phyloP scores from a whole-genome alignment of 2,329 filamentous ascomycete species.

The Aurifilum marmelostoma region DNA sequence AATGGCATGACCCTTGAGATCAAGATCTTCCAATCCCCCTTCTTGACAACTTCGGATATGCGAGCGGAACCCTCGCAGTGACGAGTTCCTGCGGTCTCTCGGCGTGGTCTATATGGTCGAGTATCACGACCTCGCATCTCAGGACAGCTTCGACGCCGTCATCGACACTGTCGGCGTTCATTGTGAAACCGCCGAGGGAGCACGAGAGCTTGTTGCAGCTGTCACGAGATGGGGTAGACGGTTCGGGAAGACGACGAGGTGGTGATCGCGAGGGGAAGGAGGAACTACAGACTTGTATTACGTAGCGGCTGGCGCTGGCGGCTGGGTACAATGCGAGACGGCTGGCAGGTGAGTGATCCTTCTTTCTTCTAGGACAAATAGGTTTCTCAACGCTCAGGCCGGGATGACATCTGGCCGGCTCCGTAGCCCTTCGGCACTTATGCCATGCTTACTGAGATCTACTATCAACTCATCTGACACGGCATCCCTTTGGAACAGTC shows the following conservation, averaged over 20 bases:
- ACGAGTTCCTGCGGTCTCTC: too few species aligned
- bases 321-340: not conserved
- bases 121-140: too few species aligned
- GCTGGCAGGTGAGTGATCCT: not conserved
- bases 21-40: too few species aligned
- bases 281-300: not conserved
- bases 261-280: not conserved
- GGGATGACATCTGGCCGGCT: not conserved
- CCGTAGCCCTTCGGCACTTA: not conserved
- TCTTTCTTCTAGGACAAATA: not conserved
- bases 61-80: too few species aligned
- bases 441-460: not conserved
- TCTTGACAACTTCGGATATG: too few species aligned
- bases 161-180: too few species aligned
- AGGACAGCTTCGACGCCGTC: too few species aligned
- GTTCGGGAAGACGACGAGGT: not conserved
- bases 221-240: not conserved
- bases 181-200: too few species aligned
- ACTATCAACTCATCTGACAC: not conserved
- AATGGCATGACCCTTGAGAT: too few species aligned
- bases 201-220: too few species aligned
- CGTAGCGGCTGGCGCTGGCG: not conserved
- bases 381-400: not conserved
- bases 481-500: not conserved
- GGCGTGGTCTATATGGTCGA: too few species aligned